Evolutionary conservation across 768 basidiomycete species (phyloP), one percentile per base, ranked within the genome.

Genomic region (Trametes coccinea): DNA sequence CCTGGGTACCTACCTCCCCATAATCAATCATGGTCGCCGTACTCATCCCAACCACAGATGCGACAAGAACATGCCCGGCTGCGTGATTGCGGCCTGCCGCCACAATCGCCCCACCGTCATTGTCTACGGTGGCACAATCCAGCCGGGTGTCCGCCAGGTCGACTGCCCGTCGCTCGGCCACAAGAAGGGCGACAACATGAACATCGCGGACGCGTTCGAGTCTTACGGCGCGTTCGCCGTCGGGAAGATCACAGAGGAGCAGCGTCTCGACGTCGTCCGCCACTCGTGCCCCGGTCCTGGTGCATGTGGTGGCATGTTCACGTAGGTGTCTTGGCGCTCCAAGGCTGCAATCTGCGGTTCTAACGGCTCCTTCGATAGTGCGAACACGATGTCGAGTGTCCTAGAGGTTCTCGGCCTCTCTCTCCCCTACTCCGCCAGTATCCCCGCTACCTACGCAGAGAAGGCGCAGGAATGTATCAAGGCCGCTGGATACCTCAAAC

Each of bases 11-110:
- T n/a, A 44, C 11, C 22, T 34, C 27, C 11, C 13, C 6, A 16
- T 14, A 30, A 1, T n/a, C 5, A 13, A 29, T 11, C 16, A 7
- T 34, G 43, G 14, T 37, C 29, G 41, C 11, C 3, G 11, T 17
- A 22, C 22, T 22, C 22, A 22, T 22, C 22, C 1, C 22, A 22
- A 22, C 7, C 45, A 13, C 43, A 70, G 71, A 55, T 94, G 92
- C 66, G 92, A 94, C 75, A 94, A 94, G 78, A 94, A 94, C 70
- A 93, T 94, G 93, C 92, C 92, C 8, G 93, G 91, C 16, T 90
- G 88, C 70, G 79, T 93, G 59, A 92, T 95, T 70, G 93, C 93
- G 14, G 92, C 92, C 0, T 89, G 79, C 41, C 86, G 93, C 53
- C 89, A 93, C 76, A 94, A 95, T 70, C 83, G 92, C 5, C 93